Conservation (phyloP, 805 yeast genomes). For the Candida chauliodis region DNA sequence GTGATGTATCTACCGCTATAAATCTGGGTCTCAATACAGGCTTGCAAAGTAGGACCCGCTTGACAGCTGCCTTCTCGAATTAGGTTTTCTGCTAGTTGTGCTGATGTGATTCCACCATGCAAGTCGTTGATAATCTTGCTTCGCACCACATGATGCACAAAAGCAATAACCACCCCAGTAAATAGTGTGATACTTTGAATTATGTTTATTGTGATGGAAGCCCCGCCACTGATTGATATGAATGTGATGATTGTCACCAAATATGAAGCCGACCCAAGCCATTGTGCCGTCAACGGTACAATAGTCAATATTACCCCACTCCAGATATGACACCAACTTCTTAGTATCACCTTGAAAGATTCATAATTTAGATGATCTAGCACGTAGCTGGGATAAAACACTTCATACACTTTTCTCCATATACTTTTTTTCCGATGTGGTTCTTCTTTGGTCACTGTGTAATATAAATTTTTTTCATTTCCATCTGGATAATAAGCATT, state of each 20-base stretch:
- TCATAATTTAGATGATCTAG: constrained; percentile 22
- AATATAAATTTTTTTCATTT: constrained; percentile 5
- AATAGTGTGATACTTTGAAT: constrained; percentile 15
- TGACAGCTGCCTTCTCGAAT: constrained; percentile 25
- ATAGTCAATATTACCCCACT: constrained; percentile 20
- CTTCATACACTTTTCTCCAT: constrained; percentile 11
- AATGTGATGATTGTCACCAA: constrained; percentile 26
- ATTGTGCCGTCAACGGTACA: constrained; percentile 19
- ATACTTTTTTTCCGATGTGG: constrained; percentile 11
- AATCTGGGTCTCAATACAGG: constrained; percentile 18
- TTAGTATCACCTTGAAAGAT: constrained; percentile 21
- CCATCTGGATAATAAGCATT: constrained; percentile 9
- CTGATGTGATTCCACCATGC: constrained; percentile 22
- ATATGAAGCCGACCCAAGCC: constrained; percentile 29
- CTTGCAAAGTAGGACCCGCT: constrained; percentile 11
- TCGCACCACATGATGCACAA: constrained; percentile 22
- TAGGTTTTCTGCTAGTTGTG: constrained; percentile 14
- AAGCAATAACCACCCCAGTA: constrained; percentile 16
- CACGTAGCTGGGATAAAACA: constrained; percentile 21
- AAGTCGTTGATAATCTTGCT: constrained; percentile 21
- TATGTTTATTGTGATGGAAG: constrained; percentile 18
- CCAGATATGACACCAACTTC: constrained; percentile 29
- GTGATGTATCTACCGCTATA: constrained; percentile 25
- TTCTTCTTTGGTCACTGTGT: constrained; percentile 9
- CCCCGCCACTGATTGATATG: constrained; percentile 25